Conservation (phyloP, 768 basidiomycete genomes). For the Mycena belliarum region DNA sequence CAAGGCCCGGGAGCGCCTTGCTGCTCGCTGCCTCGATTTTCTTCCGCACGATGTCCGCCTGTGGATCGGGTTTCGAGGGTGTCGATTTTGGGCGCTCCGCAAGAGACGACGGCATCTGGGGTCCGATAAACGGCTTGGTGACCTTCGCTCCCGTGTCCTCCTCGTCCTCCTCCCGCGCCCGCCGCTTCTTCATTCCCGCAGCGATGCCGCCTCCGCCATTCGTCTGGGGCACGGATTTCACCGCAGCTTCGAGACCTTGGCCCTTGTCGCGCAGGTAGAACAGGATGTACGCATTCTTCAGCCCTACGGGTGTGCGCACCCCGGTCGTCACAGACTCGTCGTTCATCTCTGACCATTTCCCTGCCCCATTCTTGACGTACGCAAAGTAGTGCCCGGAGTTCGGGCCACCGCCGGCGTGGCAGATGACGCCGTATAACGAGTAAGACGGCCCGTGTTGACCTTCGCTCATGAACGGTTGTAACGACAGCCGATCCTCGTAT, state of each 20-base stretch:
- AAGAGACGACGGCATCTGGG: slow-evolving; percentile 55
- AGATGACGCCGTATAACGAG: slow-evolving; percentile 88
- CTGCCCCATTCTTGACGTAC: slow-evolving; percentile 68
- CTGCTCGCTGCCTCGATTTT: slow-evolving; percentile 49
- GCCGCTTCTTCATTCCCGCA: slow-evolving; percentile 52
- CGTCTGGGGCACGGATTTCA: slow-evolving; percentile 35
- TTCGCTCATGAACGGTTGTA: slow-evolving; percentile 83
- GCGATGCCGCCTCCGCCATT: slow-evolving; percentile 38
- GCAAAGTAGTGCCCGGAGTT: slow-evolving; percentile 97
- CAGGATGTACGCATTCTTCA: slow-evolving; percentile 88
- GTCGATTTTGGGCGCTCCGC: slow-evolving; percentile 27
- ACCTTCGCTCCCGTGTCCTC: slow-evolving; percentile 55
- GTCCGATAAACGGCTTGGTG: slow-evolving; percentile 61
- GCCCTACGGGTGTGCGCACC: slow-evolving; percentile 48
- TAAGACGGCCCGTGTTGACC: slow-evolving; percentile 77
- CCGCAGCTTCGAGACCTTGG: slow-evolving; percentile 66
- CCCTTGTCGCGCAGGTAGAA: slow-evolving; percentile 88
- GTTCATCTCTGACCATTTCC: slow-evolving; percentile 91
- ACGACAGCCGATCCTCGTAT: slow-evolving; percentile 75
- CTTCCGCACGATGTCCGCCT: slow-evolving; percentile 51
- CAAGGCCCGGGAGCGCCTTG: slow-evolving; percentile 24
- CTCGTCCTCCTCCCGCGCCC: slow-evolving; percentile 43
- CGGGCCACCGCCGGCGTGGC: slow-evolving; percentile 89
- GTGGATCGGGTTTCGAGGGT: slow-evolving; percentile 45
- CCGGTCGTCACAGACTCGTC: slow-evolving; percentile 70